phyloP scores from a whole-genome alignment of 169 alveolate genomes.

The Plasmodium gaboni region DNA sequence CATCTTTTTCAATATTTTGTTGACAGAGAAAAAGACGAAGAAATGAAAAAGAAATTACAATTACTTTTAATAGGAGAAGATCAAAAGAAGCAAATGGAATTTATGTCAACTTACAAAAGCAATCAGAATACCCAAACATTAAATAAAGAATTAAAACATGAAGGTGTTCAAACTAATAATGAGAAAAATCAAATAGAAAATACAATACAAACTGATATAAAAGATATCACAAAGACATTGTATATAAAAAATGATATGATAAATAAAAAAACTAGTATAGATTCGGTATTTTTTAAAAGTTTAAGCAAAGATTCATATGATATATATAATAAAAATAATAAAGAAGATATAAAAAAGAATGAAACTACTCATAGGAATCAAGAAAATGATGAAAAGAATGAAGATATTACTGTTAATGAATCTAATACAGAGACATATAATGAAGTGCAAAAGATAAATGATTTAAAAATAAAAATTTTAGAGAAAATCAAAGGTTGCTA shows the following conservation, averaged over 20 bases:
- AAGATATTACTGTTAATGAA: neutral
- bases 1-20: conserved; percentile 47
- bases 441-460: conserved; percentile 51
- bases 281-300: conserved; percentile 65
- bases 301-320: conserved; percentile 34
- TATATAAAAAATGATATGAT: conserved; percentile 47
- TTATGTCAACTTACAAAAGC: neutral
- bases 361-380: neutral
- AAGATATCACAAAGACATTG: conserved; percentile 31
- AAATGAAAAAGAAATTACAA: conserved; percentile 20
- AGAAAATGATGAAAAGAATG: neutral
- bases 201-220: conserved; percentile 58
- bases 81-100: neutral
- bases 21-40: conserved; percentile 22
- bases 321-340: neutral
- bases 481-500: conserved; percentile 68
- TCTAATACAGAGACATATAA: conserved; percentile 35
- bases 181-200: conserved; percentile 10
- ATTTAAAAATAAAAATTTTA: conserved; percentile 54
- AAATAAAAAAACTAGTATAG: conserved; percentile 72
- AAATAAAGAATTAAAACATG: conserved; percentile 26
- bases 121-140: conserved; percentile 56
- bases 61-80: conserved; percentile 7
- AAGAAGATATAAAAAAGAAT: neutral
- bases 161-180: conserved; percentile 46